Base-by-base conservation (phyloP, 169 alveolate genomes). In the Neospora caninum region DNA sequence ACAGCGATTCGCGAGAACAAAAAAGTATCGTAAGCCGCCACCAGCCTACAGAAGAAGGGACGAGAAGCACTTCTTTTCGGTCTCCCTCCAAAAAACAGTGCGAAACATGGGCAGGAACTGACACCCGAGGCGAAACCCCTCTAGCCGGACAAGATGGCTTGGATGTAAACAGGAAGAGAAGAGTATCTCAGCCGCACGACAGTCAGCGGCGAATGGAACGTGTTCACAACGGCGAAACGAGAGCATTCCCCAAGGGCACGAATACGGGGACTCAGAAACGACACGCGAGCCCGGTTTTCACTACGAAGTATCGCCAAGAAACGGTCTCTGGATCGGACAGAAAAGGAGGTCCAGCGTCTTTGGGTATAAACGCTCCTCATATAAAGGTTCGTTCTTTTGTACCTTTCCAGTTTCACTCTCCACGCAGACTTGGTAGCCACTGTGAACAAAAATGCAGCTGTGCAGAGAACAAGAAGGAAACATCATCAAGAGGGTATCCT, bases 371-470 rank as follows among this genome's bases (percentile, higher is more conserved):
- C 6, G 7, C 20, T 22, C 43, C 87, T 20, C 87, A 78, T 25
- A 10, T 78, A 22, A 78, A 39, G 87, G 87, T 78, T 34, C 42
- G 87, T 34, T 78, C 87, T 34, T 27, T 78, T 78, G 87, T 78
- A 0, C 53, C 45, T 45, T 78, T 78, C 78, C 78, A 64, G 9
- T 64, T 25, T 78, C 87, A 78, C 27, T 27, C 87, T 34, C 39
- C 87, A 27, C 87, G 25, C 29, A 78, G 25, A 25, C 87, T 9
- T 7, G 39, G 53, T 20, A 22, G 31, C 45, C 13, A 0, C 39
- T 0, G 39, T 22, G 87, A 78, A 27, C 27, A 29, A 16, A 64
- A 64, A 64, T 25, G 78, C 34, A 64, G 34, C 31, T 25, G 78
- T n/a, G 34, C 78, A 49, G 58, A 49, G 58, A 49, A 13, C 78